Base-by-base conservation (phyloP, 2,329 filamentous ascomycete species). In the Coniella lustricola region DNA sequence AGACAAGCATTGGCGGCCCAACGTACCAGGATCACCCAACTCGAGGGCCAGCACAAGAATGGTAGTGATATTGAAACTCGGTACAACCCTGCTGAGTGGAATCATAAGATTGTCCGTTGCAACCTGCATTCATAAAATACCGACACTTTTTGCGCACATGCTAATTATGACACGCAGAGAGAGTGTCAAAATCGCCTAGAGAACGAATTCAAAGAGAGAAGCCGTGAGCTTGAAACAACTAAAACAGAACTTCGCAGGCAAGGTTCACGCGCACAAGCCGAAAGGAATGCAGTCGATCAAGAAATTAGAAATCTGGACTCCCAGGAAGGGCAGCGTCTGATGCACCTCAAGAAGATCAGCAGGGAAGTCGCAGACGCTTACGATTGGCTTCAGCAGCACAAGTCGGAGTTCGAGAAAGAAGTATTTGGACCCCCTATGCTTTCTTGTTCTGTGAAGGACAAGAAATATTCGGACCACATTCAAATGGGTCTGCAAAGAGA, bases 361-460 rank as follows among this genome's bases (percentile, higher is more conserved):
- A 62, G 62, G 0, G 86, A 96, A 49, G 80, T 85, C 2, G 76
- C 77, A 10, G 70, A 62, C 55, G 89, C 83, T 2, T 95, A 88
- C 82, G 74, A 82, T 36, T 98, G 91, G 90, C 75, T 97, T 44
- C 77, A 87, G 60, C 64, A 80, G 2, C 81, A 98, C 61, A 76
- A 75, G 51, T 62, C 75, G 47, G 65, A 76, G 42, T 93, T 96
- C 55, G 78, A 86, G 59, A 81, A 85, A 55, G 76, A 85, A 50
- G 82, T 96, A 4, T 89, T 85, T 60, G 89, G 87, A 0, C 90
- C 90, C 5, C 82, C 90, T 0, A 79, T 93, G 59, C 71, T 95
- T 29, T 84, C 78, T 50, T 95, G 90, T 65, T 86, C 85, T 0
- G 70, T 95, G 46, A 90, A 84, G 56, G 80, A 95, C 56, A 74